phyloP scores from a whole-genome alignment of 2,329 filamentous ascomycete genomes.

The Fusarium sp. region DNA sequence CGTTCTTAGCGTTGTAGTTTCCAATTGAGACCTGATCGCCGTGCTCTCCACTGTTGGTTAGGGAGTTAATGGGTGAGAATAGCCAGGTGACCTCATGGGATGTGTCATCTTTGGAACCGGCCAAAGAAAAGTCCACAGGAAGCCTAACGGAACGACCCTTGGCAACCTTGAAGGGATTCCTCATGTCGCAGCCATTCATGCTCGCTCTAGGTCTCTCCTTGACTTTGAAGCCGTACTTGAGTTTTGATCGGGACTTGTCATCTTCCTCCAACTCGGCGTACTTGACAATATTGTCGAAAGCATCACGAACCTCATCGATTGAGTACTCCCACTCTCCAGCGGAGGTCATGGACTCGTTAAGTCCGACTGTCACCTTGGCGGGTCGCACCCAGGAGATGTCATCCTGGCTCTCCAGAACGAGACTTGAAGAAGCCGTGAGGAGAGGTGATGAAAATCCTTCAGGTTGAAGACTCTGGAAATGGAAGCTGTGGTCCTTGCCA shows the following conservation, averaged over 20 bases:
- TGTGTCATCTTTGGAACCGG: conserved; percentile 69
- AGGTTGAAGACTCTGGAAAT: conserved; percentile 93
- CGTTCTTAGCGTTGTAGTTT: conserved; percentile 70
- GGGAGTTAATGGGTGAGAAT: conserved; percentile 80
- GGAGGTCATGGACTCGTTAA: conserved; percentile 89
- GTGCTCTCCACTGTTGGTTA: conserved; percentile 78
- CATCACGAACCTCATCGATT: conserved; percentile 92
- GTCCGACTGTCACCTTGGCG: conserved; percentile 79
- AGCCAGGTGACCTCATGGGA: conserved; percentile 82
- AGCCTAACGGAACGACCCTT: conserved; percentile 76
- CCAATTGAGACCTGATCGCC: conserved; percentile 69
- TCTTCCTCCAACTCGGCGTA: conserved; percentile 78
- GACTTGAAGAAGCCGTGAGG: conserved; percentile 68
- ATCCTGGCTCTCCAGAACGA: conserved; percentile 72
- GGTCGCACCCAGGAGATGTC: conserved; percentile 85
- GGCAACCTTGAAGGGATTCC: conserved; percentile 84
- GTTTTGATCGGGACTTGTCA: conserved; percentile 71
- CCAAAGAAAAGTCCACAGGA: conserved; percentile 77
- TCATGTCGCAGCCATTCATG: conserved; percentile 80
- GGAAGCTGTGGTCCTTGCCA: conserved; percentile 82
- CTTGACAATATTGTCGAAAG: conserved; percentile 85
- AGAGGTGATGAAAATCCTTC: conserved; percentile 86
- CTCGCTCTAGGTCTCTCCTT: conserved; percentile 84
- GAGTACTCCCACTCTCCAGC: conserved; percentile 90
- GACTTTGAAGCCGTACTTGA: conserved; percentile 84